Evolutionary conservation across 129 eudicot genomes (phyloP), one percentile per base, ranked within the genome.

Genomic region (Mikania micrantha): DNA sequence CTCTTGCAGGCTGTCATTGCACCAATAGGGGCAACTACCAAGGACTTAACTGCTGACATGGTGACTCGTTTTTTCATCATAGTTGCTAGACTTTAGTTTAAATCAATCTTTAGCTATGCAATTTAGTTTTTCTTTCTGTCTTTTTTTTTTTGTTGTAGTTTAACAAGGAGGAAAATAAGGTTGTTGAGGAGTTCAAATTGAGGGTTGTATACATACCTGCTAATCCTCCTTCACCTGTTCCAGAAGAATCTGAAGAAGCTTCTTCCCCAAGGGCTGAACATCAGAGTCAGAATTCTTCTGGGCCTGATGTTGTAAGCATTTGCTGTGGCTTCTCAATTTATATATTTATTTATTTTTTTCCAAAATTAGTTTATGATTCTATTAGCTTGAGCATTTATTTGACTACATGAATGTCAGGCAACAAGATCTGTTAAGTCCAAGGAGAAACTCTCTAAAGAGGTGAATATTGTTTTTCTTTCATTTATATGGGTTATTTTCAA

Each of bases 151-250:
- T n/a, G n/a, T n/a, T 69, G 38, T 67, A 93, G 98, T 93, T 93
- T 59, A 86, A 75, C 56, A 88, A 77, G 70, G 95, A 79, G 48
- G 95, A 76, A 17, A 90, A 83, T 12, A 88, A 89, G 76, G 79
- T 89, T 70, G 77, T 93, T 40, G 92, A 86, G 71, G 98, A 93
- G 71, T 79, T 86, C 61, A 88, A 84, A 67, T 69, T 93, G 83
- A 86, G 95, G 79, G 98, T 93, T 49, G 78, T 86, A 17, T 89
- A 80, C 64, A 75, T 93, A 77, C 96, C 91, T 36, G 96, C 96
- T 38, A 88, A 89, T 60, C 98, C 96, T 57, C 98, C 98, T 22
- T 93, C 98, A 21, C 98, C 98, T 9, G 96, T 93, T 31, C 98
- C 96, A 1, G 98, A 93, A 76, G 98, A 83, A 75, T 85, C 96